Percentiles rank a stretch among this genome's conserved stretches.
These are phyloP conservation scores for Gnaphalium uliginosum DNA, from an alignment of 129 eudicot genomes.

Conservation along the genomic window DNA sequence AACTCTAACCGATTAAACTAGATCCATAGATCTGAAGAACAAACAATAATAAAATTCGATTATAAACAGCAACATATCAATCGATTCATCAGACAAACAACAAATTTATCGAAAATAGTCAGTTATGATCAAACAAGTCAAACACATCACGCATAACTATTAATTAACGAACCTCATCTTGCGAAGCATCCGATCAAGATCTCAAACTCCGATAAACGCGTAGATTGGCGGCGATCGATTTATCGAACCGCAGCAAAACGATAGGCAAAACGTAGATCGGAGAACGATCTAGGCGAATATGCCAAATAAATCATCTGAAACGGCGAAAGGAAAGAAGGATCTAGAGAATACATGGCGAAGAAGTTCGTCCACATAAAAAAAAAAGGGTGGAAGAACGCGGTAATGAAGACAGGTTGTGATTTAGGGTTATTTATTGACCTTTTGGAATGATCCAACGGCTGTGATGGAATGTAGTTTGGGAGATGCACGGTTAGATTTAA, in stretches of 20 bases:
- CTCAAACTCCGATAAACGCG: not conserved
- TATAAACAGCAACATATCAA: not conserved
- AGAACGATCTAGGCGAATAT: slow-evolving; percentile 36
- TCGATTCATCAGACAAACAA: too few relatives aligned
- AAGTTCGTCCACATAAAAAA: not conserved
- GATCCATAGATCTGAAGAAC: not conserved
- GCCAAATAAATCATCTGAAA: not conserved
- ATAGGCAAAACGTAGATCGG: slow-evolving; percentile 49
- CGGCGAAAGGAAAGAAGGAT: not conserved
- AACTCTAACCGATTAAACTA: not conserved
- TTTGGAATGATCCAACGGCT: slow-evolving; percentile 52
- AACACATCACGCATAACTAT: too few relatives aligned
- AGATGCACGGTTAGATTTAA: slow-evolving; percentile 30
- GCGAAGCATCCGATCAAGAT: not conserved
- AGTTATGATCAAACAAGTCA: not conserved
- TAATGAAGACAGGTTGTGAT: not conserved
- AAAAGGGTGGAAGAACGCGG: slow-evolving; percentile 14
- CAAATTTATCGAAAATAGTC: too few relatives aligned
- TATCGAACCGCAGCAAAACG: slow-evolving; percentile 13
- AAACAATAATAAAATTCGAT: not conserved
- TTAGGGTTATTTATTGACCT: slow-evolving; percentile 42
- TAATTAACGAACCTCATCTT: not conserved
- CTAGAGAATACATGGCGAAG: not conserved
- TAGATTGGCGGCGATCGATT: not conserved
- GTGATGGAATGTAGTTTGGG: not conserved